Evolutionary conservation across 768 basidiomycete species (phyloP), one percentile per base, ranked within the genome.

Genomic region (Russula foetens): DNA sequence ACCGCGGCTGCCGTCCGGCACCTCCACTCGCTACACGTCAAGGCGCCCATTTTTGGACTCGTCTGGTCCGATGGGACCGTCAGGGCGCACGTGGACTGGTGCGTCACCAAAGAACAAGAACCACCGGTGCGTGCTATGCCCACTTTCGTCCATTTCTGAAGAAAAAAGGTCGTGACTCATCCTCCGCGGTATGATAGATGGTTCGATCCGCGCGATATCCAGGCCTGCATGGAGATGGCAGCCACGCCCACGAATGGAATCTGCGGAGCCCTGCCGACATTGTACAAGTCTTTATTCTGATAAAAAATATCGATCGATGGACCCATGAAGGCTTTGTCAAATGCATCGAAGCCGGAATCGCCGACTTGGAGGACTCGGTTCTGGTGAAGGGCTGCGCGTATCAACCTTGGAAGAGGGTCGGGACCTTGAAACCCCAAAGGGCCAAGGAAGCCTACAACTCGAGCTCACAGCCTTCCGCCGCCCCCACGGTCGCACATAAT

Each of bases 1-100:
- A n/a, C n/a, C n/a, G n/a, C n/a, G n/a, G n/a, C n/a, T n/a, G n/a
- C n/a, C n/a, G n/a, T n/a, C n/a, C n/a, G n/a, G n/a, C n/a, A n/a
- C 65, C 69, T 82, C 24, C 75, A 80, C 52, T 78, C 81, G 17
- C 67, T 81, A 26, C 70, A 71, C 43, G 70, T 84, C 9, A 60
- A 67, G 7, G 76, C 75, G 5, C 81, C 81, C 2, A 73, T 84
- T 1, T 75, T 83, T 56, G 82, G 82, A 7, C 68, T 84, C 6
- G 75, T 83, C 17, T 83, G 81, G 81, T 75, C 80, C 8, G 76
- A 76, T 45, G 78, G 78, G 19, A 74, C 66, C 11, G 81, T 83
- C 38, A 72, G 79, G 31, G 81, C 81, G 1, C 82, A 83, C 63
- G 69, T 81, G 1, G 82, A 84, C 66, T 83, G 82, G 82, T 80